phyloP scores from a whole-genome alignment of 164 flowering plant species.

The Tetrastigma voinierianum region DNA sequence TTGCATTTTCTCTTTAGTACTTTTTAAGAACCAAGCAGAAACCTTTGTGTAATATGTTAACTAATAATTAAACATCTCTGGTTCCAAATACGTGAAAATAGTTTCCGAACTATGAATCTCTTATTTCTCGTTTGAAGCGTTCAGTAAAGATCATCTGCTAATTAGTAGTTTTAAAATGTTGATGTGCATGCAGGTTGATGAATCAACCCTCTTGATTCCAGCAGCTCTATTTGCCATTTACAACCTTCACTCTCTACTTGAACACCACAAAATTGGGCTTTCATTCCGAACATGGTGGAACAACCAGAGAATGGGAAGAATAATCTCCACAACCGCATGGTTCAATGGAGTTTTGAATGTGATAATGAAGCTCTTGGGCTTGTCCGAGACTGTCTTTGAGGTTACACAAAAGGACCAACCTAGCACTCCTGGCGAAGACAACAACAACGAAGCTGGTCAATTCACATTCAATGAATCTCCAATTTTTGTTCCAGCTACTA shows the following conservation, averaged over 20 bases:
- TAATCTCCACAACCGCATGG: slow-evolving; percentile 28
- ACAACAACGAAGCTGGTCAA: slow-evolving; percentile 12
- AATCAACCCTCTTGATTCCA: slow-evolving; percentile 27
- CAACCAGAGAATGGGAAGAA: slow-evolving; percentile 36
- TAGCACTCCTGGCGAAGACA: background rate
- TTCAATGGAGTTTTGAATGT: slow-evolving; percentile 43
- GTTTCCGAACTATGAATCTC: too few species aligned
- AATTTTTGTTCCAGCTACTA: slow-evolving; percentile 34
- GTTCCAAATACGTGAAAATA: too few species aligned
- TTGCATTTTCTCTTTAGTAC: too few species aligned
- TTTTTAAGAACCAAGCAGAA: too few species aligned
- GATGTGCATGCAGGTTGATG: slow-evolving; percentile 30
- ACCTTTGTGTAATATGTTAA: too few species aligned
- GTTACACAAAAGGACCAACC: slow-evolving; percentile 42
- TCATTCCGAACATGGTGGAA: slow-evolving; percentile 58
- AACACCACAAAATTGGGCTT: slow-evolving; percentile 26
- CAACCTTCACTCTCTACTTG: slow-evolving; percentile 31
- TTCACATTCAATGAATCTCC: slow-evolving; percentile 52
- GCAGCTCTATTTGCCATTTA: slow-evolving; percentile 25
- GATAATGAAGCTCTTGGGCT: slow-evolving; percentile 34
- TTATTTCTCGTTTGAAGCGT: too few species aligned
- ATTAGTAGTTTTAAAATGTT: too few species aligned
- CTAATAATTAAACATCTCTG: too few species aligned
- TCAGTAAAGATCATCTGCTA: too few species aligned
- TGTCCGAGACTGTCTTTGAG: slow-evolving; percentile 45